Base-by-base conservation (phyloP, 495 filamentous ascomycete species). In the Aspergillus steynii region DNA sequence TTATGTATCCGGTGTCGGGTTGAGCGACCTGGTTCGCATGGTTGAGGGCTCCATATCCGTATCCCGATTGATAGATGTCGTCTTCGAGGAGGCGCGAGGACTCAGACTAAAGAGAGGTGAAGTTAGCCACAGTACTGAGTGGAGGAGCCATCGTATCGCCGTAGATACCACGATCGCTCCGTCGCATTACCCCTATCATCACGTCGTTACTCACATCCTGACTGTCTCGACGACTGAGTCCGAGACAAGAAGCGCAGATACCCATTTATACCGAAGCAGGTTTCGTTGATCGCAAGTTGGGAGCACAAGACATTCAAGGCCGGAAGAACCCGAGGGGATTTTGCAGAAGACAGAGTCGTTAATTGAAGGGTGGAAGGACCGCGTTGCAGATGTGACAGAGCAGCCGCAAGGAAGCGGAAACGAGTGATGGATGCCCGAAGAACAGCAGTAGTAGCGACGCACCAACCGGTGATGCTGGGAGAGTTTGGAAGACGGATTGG, bases 1-100 rank as follows among this genome's bases (percentile, higher is more conserved):
- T 78, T 61, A 80, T 68, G 58, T 77, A 75, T 62, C 80, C 80
- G 49, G 80, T 71, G 70, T 84, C 80, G 15, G 79, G 75, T 37
- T 82, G 77, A 61, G 78, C 73, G 7, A 62, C 61, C 49, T 76
- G 71, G 27, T 76, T 77, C 28, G 70, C 63, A 50, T 76, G 67
- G 53, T 73, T 75, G 32, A 80, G 74, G 5, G 76, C 74, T 15
- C 75, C 74, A 54, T 82, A 81, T 51, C 80, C 78, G 63, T 82
- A 83, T 42, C 77, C 74, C 3, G 74, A 65, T 51, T 80, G 80
- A 63, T 82, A 84, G 56, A 78, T 73, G 59, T 83, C 80, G 31
- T 84, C 80, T 34, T 82, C 78, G 42, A 84, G 75, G 2, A 84
- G 68, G 52, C 80, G 79, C 45, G 80, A 80, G 57, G 80, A 82